phyloP scores from a whole-genome alignment of 2,329 filamentous ascomycete species.

The Pyrenochaeta sp. region DNA sequence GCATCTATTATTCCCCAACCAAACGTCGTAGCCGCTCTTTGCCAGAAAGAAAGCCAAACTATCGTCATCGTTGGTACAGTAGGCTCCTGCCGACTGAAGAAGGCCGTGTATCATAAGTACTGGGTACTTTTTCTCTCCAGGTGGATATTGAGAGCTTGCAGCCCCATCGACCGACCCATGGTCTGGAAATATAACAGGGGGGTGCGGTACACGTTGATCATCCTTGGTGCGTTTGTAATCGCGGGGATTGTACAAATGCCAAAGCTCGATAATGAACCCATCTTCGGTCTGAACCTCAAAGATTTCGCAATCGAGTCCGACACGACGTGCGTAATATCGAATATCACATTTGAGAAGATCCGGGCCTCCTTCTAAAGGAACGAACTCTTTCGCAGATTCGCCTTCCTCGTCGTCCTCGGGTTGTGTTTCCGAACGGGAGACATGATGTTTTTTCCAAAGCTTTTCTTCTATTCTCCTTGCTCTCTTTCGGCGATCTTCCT shows the following conservation, averaged over 20 bases:
- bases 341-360: constrained; percentile 82
- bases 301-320: constrained; percentile 84
- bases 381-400: constrained; percentile 62
- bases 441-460: constrained; percentile 64
- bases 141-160: constrained; percentile 34
- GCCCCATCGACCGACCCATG: constrained; percentile 27
- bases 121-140: constrained; percentile 72
- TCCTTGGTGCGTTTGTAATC: constrained; percentile 67
- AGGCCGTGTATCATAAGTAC: constrained; percentile 88
- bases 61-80: constrained; percentile 88
- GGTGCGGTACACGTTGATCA: constrained; percentile 61
- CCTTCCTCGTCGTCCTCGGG: constrained; percentile 48
- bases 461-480: constrained; percentile 65
- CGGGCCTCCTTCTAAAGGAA: constrained; percentile 78
- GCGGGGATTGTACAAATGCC: constrained; percentile 86
- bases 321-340: constrained; percentile 83
- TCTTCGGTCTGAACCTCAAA: constrained; percentile 92
- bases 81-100: constrained; percentile 86
- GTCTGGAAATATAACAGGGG: constrained; percentile 68
- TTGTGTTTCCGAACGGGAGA: constrained; percentile 46
- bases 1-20: constrained; percentile 93
- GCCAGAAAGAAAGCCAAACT: constrained; percentile 91
- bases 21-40: constrained; percentile 92
- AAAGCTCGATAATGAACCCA: constrained; percentile 86
- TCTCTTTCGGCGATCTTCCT: constrained; percentile 70